These are phyloP conservation scores for Candida frijolesensis DNA, from an alignment of 1,139 yeast genomes.

Conservation along the genomic window DNA sequence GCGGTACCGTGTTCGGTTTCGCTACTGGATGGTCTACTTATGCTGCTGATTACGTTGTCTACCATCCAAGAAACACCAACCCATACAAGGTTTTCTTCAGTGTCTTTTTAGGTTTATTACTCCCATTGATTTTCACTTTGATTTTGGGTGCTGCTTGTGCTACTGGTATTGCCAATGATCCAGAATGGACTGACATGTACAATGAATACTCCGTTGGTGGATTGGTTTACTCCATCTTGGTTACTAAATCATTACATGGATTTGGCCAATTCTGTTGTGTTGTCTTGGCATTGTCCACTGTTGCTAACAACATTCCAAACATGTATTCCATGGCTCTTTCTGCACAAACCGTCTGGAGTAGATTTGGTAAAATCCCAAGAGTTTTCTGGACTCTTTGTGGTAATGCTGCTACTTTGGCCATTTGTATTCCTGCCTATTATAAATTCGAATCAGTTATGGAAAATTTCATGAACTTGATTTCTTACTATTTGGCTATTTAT, in stretches of 20 bases:
- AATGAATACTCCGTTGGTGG: conserved; percentile 72
- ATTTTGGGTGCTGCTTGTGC: conserved; percentile 88
- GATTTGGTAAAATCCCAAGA: conserved; percentile 74
- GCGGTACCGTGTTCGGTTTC: conserved; percentile 83
- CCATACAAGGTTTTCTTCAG: conserved; percentile 61
- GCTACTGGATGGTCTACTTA: conserved; percentile 96
- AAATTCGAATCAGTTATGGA: conserved; percentile 71
- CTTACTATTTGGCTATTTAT: conserved; percentile 88
- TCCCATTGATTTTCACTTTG: conserved; percentile 74
- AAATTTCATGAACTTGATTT: conserved; percentile 87
- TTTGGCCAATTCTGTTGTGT: conserved; percentile 92
- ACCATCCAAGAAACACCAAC: conserved; percentile 68
- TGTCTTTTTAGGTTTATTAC: conserved; percentile 61
- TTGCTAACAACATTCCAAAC: conserved; percentile 90
- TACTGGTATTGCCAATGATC: conserved; percentile 55
- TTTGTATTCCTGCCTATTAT: conserved; percentile 86
- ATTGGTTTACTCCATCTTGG: conserved; percentile 73
- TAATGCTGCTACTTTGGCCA: conserved; percentile 75
- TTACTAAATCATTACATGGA: conserved; percentile 77
- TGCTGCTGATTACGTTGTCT: conserved; percentile 90
- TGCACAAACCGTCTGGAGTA: conserved; percentile 81
- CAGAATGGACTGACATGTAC: conserved; percentile 56
- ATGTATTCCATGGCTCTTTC: conserved; percentile 87
- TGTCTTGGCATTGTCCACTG: conserved; percentile 75
- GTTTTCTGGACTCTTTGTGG: conserved; percentile 78